Percentiles rank a stretch among this genome's conserved stretches.
phyloP scores from a whole-genome alignment of 768 basidiomycete genomes.

The Suillus subalutaceus region DNA sequence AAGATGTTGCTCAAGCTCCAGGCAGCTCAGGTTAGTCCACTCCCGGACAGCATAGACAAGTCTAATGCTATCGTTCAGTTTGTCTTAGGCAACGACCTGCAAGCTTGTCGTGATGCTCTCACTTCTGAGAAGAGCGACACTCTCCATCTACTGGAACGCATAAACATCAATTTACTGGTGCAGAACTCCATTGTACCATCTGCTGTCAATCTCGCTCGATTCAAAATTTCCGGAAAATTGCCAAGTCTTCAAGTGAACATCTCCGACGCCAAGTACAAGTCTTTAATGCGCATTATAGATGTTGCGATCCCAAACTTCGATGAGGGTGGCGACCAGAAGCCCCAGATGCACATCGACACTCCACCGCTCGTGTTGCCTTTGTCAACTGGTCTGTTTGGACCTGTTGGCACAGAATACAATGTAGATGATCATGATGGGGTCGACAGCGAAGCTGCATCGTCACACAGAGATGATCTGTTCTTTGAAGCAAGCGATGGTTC shows the following conservation, averaged over 20 bases:
- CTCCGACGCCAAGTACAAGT: slow-evolving; percentile 89
- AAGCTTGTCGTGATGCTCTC: slow-evolving; percentile 82
- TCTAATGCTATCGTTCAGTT: slow-evolving; percentile 55
- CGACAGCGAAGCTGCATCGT: slow-evolving; percentile 41
- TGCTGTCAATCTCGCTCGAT: slow-evolving; percentile 77
- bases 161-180: slow-evolving; percentile 85
- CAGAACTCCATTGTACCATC: slow-evolving; percentile 92
- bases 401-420: slow-evolving; percentile 64
- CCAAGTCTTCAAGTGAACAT: slow-evolving; percentile 89
- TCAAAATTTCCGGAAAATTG: slow-evolving; percentile 89
- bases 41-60: slow-evolving; percentile 2
- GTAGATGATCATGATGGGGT: slow-evolving; percentile 62
- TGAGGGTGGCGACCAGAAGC: slow-evolving; percentile 36
- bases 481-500: slow-evolving; percentile 72
- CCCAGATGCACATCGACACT: slow-evolving; percentile 24
- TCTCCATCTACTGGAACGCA: slow-evolving; percentile 89
- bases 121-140: slow-evolving; percentile 54
- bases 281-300: slow-evolving; percentile 90
- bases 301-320: slow-evolving; percentile 86
- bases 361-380: slow-evolving; percentile 49
- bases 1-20: slow-evolving; percentile 80
- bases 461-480: slow-evolving; percentile 59
- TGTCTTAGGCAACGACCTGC: slow-evolving; percentile 81
- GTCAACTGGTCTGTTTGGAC: slow-evolving; percentile 57
- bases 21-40: slow-evolving; percentile 79